Percentiles rank a stretch among this genome's conserved stretches.
Conservation (phyloP, 805 yeast species). For the Lipomyces yamadae region DNA sequence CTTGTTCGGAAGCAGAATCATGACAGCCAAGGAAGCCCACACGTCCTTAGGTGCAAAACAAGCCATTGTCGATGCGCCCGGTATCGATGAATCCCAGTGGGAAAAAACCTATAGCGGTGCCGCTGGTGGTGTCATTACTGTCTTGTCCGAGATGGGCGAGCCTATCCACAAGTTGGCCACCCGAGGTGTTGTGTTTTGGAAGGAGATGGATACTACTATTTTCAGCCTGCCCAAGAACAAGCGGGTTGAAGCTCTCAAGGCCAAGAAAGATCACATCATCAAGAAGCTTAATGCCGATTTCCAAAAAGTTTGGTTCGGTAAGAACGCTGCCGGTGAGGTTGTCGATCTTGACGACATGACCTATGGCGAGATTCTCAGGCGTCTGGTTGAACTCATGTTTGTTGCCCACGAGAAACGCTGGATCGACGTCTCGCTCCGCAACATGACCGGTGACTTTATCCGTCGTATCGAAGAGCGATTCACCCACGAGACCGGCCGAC, state of each 20-base stretch:
- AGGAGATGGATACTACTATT: slow-evolving; percentile 92
- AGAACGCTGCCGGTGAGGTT: slow-evolving; percentile 68
- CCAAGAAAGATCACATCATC: slow-evolving; percentile 87
- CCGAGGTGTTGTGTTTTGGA: slow-evolving; percentile 91
- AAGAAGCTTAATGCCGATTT: slow-evolving; percentile 85
- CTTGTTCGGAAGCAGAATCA: slow-evolving; percentile 92
- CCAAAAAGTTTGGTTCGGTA: slow-evolving; percentile 98
- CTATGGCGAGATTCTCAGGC: slow-evolving; percentile 83
- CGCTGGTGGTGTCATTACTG: slow-evolving; percentile 96
- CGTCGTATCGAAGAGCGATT: slow-evolving; percentile 98
- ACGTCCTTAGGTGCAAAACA: slow-evolving; percentile 93
- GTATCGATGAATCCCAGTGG: slow-evolving; percentile 90
- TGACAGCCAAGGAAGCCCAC: slow-evolving; percentile 95
- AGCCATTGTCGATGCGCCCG: slow-evolving; percentile 87
- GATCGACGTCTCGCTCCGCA: slow-evolving; percentile 86
- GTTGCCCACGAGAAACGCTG: slow-evolving; percentile 79
- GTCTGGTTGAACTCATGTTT: slow-evolving; percentile 86
- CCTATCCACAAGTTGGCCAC: slow-evolving; percentile 99
- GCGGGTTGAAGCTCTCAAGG: slow-evolving; percentile 71
- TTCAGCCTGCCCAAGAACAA: slow-evolving; percentile 88
- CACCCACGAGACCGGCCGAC: slow-evolving; percentile 52
- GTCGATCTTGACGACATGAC: slow-evolving; percentile 96
- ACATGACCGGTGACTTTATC: slow-evolving; percentile 82
- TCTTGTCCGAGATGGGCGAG: slow-evolving; percentile 99
- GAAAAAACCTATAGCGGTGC: slow-evolving; percentile 92